phyloP scores from a whole-genome alignment of 106 monocot genomes.

The Dioscorea dumetorum region DNA sequence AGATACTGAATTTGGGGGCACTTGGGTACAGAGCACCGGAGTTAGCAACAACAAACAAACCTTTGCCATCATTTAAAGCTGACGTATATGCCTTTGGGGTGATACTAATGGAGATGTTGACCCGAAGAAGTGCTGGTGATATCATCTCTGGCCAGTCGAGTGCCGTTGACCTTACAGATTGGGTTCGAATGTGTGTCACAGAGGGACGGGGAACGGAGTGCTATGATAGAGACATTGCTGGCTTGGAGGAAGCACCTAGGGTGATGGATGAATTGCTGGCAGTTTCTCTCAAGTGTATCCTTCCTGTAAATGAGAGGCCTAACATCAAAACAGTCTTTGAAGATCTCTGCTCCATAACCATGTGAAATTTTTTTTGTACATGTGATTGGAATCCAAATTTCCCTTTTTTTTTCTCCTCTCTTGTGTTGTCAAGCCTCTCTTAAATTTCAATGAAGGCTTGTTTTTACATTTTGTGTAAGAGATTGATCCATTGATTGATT shows the following conservation, averaged over 20 bases:
- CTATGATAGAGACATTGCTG: slow-evolving; percentile 68
- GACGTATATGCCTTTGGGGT: slow-evolving; percentile 86
- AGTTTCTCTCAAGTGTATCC: slow-evolving; percentile 78
- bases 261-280: slow-evolving; percentile 69
- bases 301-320: slow-evolving; percentile 83
- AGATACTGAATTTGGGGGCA: slow-evolving; percentile 66
- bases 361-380: slow-evolving; percentile 38
- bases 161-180: slow-evolving; percentile 80
- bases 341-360: slow-evolving; percentile 65
- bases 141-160: slow-evolving; percentile 83
- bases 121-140: slow-evolving; percentile 79
- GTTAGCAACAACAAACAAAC: slow-evolving; percentile 34
- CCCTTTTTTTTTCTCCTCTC: slow-evolving; percentile 9
- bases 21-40: slow-evolving; percentile 87
- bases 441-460: slow-evolving; percentile 17
- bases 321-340: slow-evolving; percentile 72
- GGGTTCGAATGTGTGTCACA: slow-evolving; percentile 76
- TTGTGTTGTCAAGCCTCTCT: slow-evolving; percentile 18
- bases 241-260: slow-evolving; percentile 64
- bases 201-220: slow-evolving; percentile 76
- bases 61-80: slow-evolving; percentile 60
- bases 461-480: slow-evolving; percentile 41
- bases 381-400: slow-evolving; percentile 20
- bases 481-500: slow-evolving; percentile 44
- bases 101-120: slow-evolving; percentile 80